Evolutionary conservation across 2,329 filamentous ascomycete genomes (phyloP), one percentile per base, ranked within the genome.

Genomic region (Aureobasidium subglaciale): DNA sequence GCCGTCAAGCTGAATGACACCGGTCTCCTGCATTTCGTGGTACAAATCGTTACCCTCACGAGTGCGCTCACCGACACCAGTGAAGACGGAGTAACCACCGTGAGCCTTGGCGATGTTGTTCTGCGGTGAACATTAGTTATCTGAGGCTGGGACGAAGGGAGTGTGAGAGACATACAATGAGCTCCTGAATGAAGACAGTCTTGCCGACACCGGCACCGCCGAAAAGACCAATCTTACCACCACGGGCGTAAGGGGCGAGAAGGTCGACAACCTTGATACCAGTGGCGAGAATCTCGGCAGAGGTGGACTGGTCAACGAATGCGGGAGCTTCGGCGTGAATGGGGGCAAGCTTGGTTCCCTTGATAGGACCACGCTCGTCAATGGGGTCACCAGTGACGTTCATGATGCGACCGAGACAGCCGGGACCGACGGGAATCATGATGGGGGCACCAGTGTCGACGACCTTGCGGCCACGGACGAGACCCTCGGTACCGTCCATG

Each of bases 101-200:
- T 99, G 93, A 69, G 93, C 93, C 86, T 97, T 97, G 80, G 93
- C 93, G 74, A 99, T 97, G 87, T 99, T 99, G 90, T 99, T 99
- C 83, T 86, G 65, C 3, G 58, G 57, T 35, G 15, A 24, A n/a
- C n/a, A n/a, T n/a, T n/a, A n/a, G n/a, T 25, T 42, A 27, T 61
- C 43, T 53, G 53, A 13, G 37, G 45, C 30, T 15, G 22, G 16
- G 50, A 10, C 10, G 4, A 2, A 18, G 22, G 27, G n/a, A 15
- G 30, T 18, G 4, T 25, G 25, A 5, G 29, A 38, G 35, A 71
- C 81, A 70, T 77, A 86, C 83, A 82, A 99, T 99, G 74, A 99
- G 81, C 82, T 99, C 93, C 85, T 99, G 93, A 77, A 99, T 99
- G 84, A 97, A 99, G 75, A 99, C 93, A 75, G 93, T 99, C 88